Conservation (phyloP, 2,329 filamentous ascomycete genomes). For the Claviceps fusiformis region DNA sequence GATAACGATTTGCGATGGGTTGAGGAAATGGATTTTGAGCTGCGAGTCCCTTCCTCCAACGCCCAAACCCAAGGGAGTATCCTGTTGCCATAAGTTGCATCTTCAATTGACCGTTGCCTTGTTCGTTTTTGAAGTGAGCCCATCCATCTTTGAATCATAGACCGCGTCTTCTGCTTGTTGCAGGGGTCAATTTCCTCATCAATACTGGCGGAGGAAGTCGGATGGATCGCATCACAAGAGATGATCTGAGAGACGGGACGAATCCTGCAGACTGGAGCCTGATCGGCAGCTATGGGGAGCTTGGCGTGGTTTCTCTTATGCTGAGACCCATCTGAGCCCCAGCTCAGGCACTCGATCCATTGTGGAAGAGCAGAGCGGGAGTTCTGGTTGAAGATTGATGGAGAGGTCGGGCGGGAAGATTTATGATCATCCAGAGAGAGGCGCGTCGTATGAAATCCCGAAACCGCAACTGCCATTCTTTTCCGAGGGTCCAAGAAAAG, state of each 20-base stretch:
- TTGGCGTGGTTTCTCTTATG: neutral
- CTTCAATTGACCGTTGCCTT: conserved; percentile 18
- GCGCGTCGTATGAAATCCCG: conserved; percentile 10
- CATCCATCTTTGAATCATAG: conserved; percentile 61
- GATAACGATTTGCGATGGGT: conserved; percentile 31
- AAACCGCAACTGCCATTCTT: conserved; percentile 22
- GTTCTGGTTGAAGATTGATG: neutral
- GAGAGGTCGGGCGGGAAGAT: neutral
- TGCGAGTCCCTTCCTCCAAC: neutral
- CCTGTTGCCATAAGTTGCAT: conserved; percentile 3
- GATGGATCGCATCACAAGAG: neutral
- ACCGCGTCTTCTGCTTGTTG: conserved; percentile 6
- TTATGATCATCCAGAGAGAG: neutral
- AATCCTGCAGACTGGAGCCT: neutral
- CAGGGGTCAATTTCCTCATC: neutral
- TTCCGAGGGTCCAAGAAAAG: conserved; percentile 13
- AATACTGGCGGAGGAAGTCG: neutral
- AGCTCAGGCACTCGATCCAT: neutral
- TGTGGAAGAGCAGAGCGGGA: neutral
- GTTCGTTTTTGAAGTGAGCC: conserved; percentile 50
- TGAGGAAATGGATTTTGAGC: neutral
- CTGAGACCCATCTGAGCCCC: neutral
- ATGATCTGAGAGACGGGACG: neutral
- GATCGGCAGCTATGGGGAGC: conserved; percentile 14
- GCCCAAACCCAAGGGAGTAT: conserved; percentile 1